phyloP scores from a whole-genome alignment of 108 stramenopile species.

The Conticribra weissflogii region DNA sequence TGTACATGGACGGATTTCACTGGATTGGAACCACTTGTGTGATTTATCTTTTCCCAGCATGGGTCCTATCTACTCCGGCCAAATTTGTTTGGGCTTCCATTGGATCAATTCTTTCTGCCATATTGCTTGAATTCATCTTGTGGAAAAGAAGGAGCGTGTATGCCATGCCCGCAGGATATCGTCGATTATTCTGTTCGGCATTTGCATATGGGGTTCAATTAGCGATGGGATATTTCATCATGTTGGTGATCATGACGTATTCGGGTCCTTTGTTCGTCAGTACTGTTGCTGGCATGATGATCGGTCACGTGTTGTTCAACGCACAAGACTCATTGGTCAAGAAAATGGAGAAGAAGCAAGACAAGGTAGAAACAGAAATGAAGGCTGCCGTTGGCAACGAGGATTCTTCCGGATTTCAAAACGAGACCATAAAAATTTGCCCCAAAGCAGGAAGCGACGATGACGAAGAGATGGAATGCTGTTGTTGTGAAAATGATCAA shows the following conservation, averaged over 20 bases:
- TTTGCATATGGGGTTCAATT: slow-evolving; percentile 74
- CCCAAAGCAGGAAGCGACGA: no score
- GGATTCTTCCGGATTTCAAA: no score
- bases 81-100: slow-evolving; percentile 62
- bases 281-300: slow-evolving; percentile 63
- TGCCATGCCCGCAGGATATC: slow-evolving; percentile 35
- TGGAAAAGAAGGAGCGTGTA: slow-evolving; percentile 55
- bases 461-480: no score
- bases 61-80: slow-evolving; percentile 59
- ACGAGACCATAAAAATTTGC: no score
- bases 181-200: slow-evolving; percentile 59
- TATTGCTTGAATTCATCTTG: slow-evolving; percentile 61
- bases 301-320: slow-evolving; percentile 80
- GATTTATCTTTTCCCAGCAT: slow-evolving; percentile 71
- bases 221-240: slow-evolving; percentile 80
- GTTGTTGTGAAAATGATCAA: no score
- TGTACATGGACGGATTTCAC: slow-evolving; percentile 90
- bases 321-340: slow-evolving; percentile 63
- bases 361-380: no score
- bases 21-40: slow-evolving; percentile 75
- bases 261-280: slow-evolving; percentile 68
- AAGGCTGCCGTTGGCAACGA: no score
- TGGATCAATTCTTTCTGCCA: slow-evolving; percentile 64
- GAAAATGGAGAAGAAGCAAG: slow-evolving; percentile 5
- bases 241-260: slow-evolving; percentile 88